Base-by-base conservation (phyloP, 768 basidiomycete species). In the Ramaria rubella region DNA sequence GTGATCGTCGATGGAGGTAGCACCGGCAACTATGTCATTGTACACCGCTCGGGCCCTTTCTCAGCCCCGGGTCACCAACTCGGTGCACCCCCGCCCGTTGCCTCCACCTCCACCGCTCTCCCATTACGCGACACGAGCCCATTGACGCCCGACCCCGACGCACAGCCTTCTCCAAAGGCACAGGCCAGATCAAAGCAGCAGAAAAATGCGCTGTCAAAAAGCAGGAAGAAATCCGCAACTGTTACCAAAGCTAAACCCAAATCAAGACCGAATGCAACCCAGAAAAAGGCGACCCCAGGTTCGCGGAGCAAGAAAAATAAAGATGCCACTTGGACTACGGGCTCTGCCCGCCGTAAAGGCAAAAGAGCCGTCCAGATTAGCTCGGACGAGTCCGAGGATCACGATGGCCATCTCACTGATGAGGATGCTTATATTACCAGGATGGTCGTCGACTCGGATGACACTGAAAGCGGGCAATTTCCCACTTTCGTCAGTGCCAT, bases 401-500 rank as follows among this genome's bases (percentile, higher is more conserved):
- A 26, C 26, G 33, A 58, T 49, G 34, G 29, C 38, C 27, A 26
- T 38, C 40, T 29, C 24, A 31, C 49, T n/a, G 57, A 52, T 27
- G 48, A 58, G 15, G 42, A 56, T 12, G 21, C 44, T 4, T 56
- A 57, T 46, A 34, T 56, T 9, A 34, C 44, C 31, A 46, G 44
- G 9, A 56, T 56, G 55, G n/a, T n/a, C 17, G 49, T 42, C 21
- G 55, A 63, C 40, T 49, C 34, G 6, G 50, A 62, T 50, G 53
- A 49, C 46, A 40, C 50, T 17, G 53, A 50, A 30, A 55, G 59
- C 6, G 51, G 48, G 29, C 57, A 52, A 23, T 82, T 84, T 66
- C 86, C 86, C 12, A 87, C 83, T 23, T 86, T 87, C 65, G 73
- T 87, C 26, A 80, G 83, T 27, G 85, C 85, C 21, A 81, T 82